Percentiles rank a stretch among this genome's conserved stretches.
Evolutionary conservation across 116 monocot genomes (phyloP).

Genomic region (Cymodocea nodosa): DNA sequence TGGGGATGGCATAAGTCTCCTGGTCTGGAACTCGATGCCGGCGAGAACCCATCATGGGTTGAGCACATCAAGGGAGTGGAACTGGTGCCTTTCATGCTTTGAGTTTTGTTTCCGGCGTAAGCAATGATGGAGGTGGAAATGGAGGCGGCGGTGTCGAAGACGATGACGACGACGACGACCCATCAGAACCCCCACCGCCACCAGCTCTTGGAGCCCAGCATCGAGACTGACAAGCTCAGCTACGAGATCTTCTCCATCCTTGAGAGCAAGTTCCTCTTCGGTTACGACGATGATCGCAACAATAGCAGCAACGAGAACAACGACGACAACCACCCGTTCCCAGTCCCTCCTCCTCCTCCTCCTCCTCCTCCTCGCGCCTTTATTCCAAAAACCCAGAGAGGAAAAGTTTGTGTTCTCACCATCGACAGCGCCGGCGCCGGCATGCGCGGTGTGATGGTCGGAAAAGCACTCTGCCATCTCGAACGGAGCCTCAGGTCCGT

Average conservation of each 20-base stretch:
- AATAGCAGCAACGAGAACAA: not conserved
- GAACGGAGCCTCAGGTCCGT: conserved; percentile 39
- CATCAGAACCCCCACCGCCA: not conserved
- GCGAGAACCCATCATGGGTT: no score
- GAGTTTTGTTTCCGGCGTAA: not conserved
- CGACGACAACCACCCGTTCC: conserved; percentile 7
- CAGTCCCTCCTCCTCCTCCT: conserved; percentile 6
- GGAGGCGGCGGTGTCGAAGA: not conserved
- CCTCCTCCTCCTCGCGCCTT: not conserved
- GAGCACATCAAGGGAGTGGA: not conserved
- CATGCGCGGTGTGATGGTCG: conserved; percentile 51
- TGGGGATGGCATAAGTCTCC: no score
- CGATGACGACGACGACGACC: not conserved
- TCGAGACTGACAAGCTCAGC: conserved; percentile 76
- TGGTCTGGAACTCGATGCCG: no score
- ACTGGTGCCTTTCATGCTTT: not conserved
- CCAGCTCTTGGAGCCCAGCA: conserved; percentile 21
- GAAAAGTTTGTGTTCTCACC: conserved; percentile 62
- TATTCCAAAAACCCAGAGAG: conserved; percentile 37
- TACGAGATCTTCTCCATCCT: conserved; percentile 94
- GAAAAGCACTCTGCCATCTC: conserved; percentile 50
- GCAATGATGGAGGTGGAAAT: not conserved
- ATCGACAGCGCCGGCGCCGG: conserved; percentile 56
- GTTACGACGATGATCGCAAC: conserved; percentile 37
- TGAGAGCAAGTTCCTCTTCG: conserved; percentile 88